Percentiles rank a stretch among this genome's conserved stretches.
These are phyloP conservation scores for Nemophila menziesii DNA, from an alignment of 257 asterid species.

Conservation along the genomic window DNA sequence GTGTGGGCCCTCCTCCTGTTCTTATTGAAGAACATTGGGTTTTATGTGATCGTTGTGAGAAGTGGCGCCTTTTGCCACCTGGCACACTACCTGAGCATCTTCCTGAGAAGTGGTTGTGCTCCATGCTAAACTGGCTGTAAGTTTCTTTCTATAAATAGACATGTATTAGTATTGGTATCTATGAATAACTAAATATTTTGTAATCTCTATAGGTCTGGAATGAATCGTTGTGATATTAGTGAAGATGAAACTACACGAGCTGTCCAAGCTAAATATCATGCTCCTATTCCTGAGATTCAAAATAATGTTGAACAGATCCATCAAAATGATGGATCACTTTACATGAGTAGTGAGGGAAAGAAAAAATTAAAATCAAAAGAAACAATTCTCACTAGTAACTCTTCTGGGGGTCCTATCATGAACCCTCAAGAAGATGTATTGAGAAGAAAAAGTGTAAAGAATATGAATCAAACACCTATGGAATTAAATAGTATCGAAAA, in stretches of 20 bases:
- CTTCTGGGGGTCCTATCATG: constrained; percentile 15
- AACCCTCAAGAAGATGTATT: constrained; percentile 21
- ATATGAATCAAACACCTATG: constrained; percentile 30
- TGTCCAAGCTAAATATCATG: constrained; percentile 30
- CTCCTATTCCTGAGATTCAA: constrained; percentile 37
- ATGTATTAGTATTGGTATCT: too few relatives aligned
- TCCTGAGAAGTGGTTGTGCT: constrained; percentile 75
- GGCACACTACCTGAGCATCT: constrained; percentile 42
- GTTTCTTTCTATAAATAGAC: constrained; percentile 21
- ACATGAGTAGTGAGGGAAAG: constrained; percentile 23
- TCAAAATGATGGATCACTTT: constrained; percentile 18
- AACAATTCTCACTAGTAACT: constrained; percentile 18
- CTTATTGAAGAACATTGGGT: constrained; percentile 67
- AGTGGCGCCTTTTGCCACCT: constrained; percentile 67
- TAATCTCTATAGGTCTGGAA: constrained; percentile 59
- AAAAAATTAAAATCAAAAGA: constrained; percentile 47
- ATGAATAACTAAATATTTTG: too few relatives aligned
- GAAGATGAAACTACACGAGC: constrained; percentile 70
- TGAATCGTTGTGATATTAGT: constrained; percentile 61
- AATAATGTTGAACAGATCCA: constrained; percentile 26
- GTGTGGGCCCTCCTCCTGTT: constrained; percentile 26
- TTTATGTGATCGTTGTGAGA: constrained; percentile 54
- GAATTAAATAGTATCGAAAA: constrained; percentile 27
- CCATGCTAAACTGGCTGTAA: constrained; percentile 94
- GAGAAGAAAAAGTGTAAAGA: constrained; percentile 35